These are phyloP conservation scores for Fusarium zealandicum DNA, from an alignment of 2,329 filamentous ascomycete species.

Conservation along the genomic window DNA sequence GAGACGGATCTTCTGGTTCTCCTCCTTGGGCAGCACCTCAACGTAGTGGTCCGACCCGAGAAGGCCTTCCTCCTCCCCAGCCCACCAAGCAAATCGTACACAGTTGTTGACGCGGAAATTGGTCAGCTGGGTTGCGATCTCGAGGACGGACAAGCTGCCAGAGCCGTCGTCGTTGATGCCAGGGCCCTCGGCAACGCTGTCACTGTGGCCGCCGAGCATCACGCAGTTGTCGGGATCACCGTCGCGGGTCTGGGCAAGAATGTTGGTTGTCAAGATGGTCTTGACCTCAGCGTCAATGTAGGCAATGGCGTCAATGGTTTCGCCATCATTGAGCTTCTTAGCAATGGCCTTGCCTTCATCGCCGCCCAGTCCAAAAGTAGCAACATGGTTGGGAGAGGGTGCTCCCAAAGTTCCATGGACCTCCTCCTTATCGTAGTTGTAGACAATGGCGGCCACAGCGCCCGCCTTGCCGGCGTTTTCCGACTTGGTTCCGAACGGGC, in stretches of 20 bases:
- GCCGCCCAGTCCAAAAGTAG: slow-evolving; percentile 72
- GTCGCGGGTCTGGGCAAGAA: slow-evolving; percentile 66
- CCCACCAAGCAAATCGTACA: slow-evolving; percentile 73
- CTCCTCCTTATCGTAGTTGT: slow-evolving; percentile 71
- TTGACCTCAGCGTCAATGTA: slow-evolving; percentile 66
- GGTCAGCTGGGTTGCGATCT: slow-evolving; percentile 66
- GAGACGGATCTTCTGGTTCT: slow-evolving; percentile 68
- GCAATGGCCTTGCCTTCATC: slow-evolving; percentile 65
- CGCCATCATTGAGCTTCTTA: slow-evolving; percentile 59
- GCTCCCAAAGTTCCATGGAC: slow-evolving; percentile 74
- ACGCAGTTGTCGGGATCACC: slow-evolving; percentile 70
- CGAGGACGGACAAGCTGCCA: slow-evolving; percentile 67
- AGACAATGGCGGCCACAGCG: slow-evolving; percentile 74
- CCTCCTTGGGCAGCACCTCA: slow-evolving; percentile 58
- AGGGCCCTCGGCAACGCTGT: slow-evolving; percentile 68
- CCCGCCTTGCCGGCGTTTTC: slow-evolving; percentile 71
- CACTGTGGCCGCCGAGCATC: slow-evolving; percentile 70
- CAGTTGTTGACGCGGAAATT: slow-evolving; percentile 68
- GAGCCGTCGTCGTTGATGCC: slow-evolving; percentile 84
- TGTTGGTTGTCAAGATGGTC: slow-evolving; percentile 63
- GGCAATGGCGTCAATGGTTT: slow-evolving; percentile 60
- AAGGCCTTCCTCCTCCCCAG: slow-evolving; percentile 71
- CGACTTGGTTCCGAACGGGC: slow-evolving; percentile 76
- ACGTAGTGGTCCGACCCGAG: slow-evolving; percentile 70
- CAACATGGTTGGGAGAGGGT: slow-evolving; percentile 65